These are phyloP conservation scores for Micractinium conductrix DNA, from an alignment of 139 green algal genomes.

Conservation along the genomic window DNA sequence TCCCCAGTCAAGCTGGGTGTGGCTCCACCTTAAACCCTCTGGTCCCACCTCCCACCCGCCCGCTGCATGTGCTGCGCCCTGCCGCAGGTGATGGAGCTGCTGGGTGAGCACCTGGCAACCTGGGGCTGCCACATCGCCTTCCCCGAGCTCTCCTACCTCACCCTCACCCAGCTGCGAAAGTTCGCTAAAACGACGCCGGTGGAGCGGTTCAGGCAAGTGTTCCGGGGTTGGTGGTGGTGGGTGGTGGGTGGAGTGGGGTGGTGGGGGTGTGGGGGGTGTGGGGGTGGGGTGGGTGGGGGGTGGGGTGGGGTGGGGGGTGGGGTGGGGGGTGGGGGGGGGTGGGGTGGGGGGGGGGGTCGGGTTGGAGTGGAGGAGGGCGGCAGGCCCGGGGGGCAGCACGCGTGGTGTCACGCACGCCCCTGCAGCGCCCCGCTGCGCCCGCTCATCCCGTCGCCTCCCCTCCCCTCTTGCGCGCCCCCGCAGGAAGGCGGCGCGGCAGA, in stretches of 20 bases:
- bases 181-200: constrained; percentile 82
- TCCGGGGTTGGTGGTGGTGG: constrained; percentile 7
- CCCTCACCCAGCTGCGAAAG: constrained; percentile 68
- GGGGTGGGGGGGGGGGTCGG: neutral
- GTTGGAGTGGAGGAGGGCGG: too few species aligned
- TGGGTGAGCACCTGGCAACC: constrained; percentile 82
- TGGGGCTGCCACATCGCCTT: constrained; percentile 85
- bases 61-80: neutral
- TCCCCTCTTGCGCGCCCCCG: too few species aligned
- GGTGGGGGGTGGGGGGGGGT: too few species aligned
- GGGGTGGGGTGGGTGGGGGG: constrained; percentile 12
- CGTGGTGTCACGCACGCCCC: too few species aligned
- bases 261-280: constrained; percentile 1
- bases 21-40: too few species aligned
- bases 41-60: neutral
- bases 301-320: constrained; percentile 3
- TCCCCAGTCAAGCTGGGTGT: too few species aligned
- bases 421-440: too few species aligned
- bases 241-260: neutral
- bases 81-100: constrained; percentile 75
- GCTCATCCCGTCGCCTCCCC: too few species aligned
- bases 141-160: constrained; percentile 88
- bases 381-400: too few species aligned
- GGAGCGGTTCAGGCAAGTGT: constrained; percentile 76
- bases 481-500: constrained; percentile 29